Base-by-base conservation (phyloP, 225 moss, liverwort and hornwort species). In the Polytrichum formosum region DNA sequence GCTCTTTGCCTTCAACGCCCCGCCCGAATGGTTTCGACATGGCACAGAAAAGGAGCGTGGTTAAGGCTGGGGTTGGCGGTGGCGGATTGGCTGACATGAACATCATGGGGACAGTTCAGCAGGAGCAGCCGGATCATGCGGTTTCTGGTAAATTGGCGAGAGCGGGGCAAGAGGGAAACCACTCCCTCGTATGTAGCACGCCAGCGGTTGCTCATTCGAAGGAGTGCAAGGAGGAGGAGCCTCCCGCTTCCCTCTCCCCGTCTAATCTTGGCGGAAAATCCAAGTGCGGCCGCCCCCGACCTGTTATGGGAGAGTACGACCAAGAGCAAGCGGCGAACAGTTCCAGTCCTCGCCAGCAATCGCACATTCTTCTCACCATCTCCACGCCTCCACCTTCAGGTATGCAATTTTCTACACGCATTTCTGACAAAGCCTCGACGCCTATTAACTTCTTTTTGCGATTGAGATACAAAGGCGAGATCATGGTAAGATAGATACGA, bases 311-410 rank as follows among this genome's bases (percentile, higher is more conserved):
- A 35, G 86, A 80, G 73, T 76, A 75, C 35, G 72, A 58, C 46
- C 74, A 80, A 56, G 69, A 70, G 22, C 73, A 73, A 53, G 70
- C 76, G 37, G 61, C 73, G 66, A 72, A 72, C 25, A 65, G 59
- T 64, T 27, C 68, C 23, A 70, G 37, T 56, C 35, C 78, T 35
- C 78, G 72, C 66, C 78, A 64, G 55, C 75, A 72, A 55, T 86
- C 86, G 37, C 86, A 86, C 80, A 83, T 80, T 58, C 73, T 86
- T 19, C 86, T 86, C 65, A 86, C 83, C 67, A 80, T 83, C 63
- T 86, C 86, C 67, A 75, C 86, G 35, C 83, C 83, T 0, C 80
- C 83, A 28, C 80, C 77, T 28, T 46, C 46, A 46, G 46, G 46
- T 46, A 7, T 46, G 6, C 21, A 59, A 20, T 2, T 59, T 22